phyloP scores from a whole-genome alignment of 768 basidiomycete genomes.

The Xerocomus potaroensis region DNA sequence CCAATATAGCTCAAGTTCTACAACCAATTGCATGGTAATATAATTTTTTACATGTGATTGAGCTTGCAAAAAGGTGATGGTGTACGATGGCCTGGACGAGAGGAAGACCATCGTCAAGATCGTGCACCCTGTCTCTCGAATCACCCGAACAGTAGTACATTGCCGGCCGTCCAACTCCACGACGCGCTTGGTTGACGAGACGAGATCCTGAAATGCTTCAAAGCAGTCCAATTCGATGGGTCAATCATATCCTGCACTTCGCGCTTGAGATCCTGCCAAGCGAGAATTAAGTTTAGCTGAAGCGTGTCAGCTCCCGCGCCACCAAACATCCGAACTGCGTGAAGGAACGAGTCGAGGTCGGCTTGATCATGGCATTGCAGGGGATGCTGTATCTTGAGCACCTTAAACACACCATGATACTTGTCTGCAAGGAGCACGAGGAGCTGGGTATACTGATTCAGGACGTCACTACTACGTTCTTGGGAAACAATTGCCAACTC shows the following conservation, averaged over 20 bases:
- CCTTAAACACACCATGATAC: conserved; percentile 18
- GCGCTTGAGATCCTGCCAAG: conserved; percentile 12
- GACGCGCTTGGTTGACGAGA: conserved; percentile 5
- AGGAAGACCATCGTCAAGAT: neutral
- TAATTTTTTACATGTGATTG: too few relatives aligned
- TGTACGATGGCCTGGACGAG: too few relatives aligned
- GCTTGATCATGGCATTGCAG: conserved; percentile 14
- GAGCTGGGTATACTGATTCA: conserved; percentile 15
- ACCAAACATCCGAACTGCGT: conserved; percentile 12
- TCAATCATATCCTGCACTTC: conserved; percentile 22
- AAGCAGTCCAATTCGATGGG: conserved; percentile 15
- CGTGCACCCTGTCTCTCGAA: neutral
- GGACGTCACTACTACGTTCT: conserved; percentile 9
- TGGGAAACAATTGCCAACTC: conserved; percentile 18
- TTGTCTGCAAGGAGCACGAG: conserved; percentile 21
- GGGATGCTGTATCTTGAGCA: conserved; percentile 16
- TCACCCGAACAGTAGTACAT: conserved; percentile 5
- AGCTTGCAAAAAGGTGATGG: neutral
- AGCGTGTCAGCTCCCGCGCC: conserved; percentile 12
- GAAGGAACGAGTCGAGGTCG: conserved; percentile 14
- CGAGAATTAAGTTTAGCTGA: conserved; percentile 14
- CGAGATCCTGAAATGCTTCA: conserved; percentile 14
- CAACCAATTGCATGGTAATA: too few relatives aligned
- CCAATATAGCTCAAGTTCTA: too few relatives aligned
- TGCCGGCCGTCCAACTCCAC: conserved; percentile 16